These are phyloP conservation scores for Cokeromyces recurvatus DNA, from an alignment of 371 early-diverging fungal genomes.

Conservation along the genomic window DNA sequence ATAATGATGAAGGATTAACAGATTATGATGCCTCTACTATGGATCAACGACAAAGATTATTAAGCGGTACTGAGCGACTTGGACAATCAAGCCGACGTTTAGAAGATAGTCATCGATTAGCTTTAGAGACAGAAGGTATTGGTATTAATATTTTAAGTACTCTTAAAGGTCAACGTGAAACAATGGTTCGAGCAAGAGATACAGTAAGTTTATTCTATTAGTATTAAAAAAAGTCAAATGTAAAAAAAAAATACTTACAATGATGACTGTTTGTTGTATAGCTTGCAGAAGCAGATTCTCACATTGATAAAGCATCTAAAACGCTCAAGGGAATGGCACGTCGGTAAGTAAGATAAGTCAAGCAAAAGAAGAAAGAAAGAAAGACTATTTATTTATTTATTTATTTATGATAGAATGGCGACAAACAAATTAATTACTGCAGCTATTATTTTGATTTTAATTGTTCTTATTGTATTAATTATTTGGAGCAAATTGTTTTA, in stretches of 20 bases:
- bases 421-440: conserved; percentile 87
- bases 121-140: conserved; percentile 86
- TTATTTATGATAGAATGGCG: conserved; percentile 61
- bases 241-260: too few relatives aligned
- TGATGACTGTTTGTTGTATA: conserved; percentile 26
- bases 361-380: not conserved
- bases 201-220: conserved; percentile 50
- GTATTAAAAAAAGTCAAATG: too few relatives aligned
- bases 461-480: conserved; percentile 79
- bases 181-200: conserved; percentile 82
- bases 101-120: conserved; percentile 86
- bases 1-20: conserved; percentile 23
- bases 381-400: not conserved
- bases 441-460: conserved; percentile 78
- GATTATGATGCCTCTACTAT: conserved; percentile 61
- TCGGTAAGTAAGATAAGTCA: conserved; percentile 67
- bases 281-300: conserved; percentile 83
- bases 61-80: conserved; percentile 83
- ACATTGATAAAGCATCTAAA: conserved; percentile 84
- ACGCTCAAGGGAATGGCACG: conserved; percentile 90
- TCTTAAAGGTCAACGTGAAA: conserved; percentile 86
- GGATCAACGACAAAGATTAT: conserved; percentile 81
- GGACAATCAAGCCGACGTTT: conserved; percentile 73
- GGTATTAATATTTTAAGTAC: conserved; percentile 82
- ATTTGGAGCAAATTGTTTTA: conserved; percentile 67